Base-by-base conservation (phyloP, 2,329 filamentous ascomycete species). In the Neophaeococcomyces aloes region DNA sequence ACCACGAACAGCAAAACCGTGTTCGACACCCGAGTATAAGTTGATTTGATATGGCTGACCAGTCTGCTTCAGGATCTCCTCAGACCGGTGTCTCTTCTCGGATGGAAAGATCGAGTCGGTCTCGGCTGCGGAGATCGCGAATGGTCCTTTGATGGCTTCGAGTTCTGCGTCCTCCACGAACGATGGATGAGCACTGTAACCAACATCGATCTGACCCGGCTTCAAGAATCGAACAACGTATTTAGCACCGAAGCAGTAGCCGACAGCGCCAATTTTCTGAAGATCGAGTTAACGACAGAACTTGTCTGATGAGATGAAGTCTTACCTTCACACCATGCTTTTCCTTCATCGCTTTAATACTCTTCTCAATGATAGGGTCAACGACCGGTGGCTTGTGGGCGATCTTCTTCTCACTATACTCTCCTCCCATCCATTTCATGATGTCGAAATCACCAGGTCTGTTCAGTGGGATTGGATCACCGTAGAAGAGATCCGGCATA, bases 181-280 rank as follows among this genome's bases (percentile, higher is more conserved):
- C 19, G 78, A 83, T 1, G 86, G 86, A 62, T 91, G 86, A 1
- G 84, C 86, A 14, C 76, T 64, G 64, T 73, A 91, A 30, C 82
- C 85, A 42, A 75, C 83, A 42, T 84, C 71, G 52, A 89, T 71
- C 48, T 67, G 62, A 49, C 77, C 77, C 45, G 72, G 70, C 66
- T 72, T 64, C 56, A 79, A 72, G 68, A 80, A 82, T 32, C 86
- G 78, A 42, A 73, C 71, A 27, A 85, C 76, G 60, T 83, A 87
- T 75, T 81, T 44, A 5, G 37, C 40, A 42, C 53, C 54, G 45
- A 57, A 58, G 47, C 57, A 59, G 44, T 59, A 59, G 21, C 56
- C 57, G 0, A 58, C 55, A 13, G 54, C 56, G 27, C 54, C 55
- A 36, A 59, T 51, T 56, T 54, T 57, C 53, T 44, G 8, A 7